Percentiles rank a stretch among this genome's conserved stretches.
phyloP scores from a whole-genome alignment of 805 yeast genomes.

The Candida palmyrensis region DNA sequence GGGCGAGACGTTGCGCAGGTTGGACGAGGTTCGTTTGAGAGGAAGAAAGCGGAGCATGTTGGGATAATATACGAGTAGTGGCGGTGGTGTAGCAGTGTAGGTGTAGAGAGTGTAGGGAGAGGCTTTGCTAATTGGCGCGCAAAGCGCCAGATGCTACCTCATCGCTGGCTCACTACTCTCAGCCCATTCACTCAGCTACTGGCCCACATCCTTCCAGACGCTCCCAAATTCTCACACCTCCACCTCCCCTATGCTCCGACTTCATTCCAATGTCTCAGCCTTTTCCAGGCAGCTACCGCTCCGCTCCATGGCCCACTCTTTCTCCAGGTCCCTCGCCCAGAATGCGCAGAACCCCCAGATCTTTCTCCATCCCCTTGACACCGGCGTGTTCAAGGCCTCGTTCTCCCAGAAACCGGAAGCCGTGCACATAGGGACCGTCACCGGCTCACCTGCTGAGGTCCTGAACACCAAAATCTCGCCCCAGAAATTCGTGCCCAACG shows the following conservation, averaged over 20 bases:
- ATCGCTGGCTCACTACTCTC: too few species aligned
- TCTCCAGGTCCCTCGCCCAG: conserved; percentile 2
- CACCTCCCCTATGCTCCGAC: too few species aligned
- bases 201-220: too few species aligned
- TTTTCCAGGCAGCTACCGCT: too few species aligned
- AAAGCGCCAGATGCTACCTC: too few species aligned
- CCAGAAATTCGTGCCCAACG: conserved; percentile 19
- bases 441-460: conserved; percentile 1
- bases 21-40: conserved; percentile 81
- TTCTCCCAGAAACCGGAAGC: conserved; percentile 17
- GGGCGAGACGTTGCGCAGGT: conserved; percentile 54
- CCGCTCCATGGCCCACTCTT: too few species aligned
- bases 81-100: neutral
- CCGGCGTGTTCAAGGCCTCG: conserved; percentile 10
- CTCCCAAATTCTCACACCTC: too few species aligned
- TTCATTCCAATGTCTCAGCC: too few species aligned
- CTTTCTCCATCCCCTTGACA: conserved; percentile 11
- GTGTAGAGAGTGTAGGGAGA: too few species aligned
- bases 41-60: conserved; percentile 95
- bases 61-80: conserved; percentile 47
- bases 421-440: conserved; percentile 17
- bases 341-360: conserved; percentile 15
- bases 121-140: too few species aligned
- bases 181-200: too few species aligned
- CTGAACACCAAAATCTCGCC: conserved; percentile 14